Evolutionary conservation across 73 alveolate genomes (phyloP).

Genomic region (Effrenium voratum): DNA sequence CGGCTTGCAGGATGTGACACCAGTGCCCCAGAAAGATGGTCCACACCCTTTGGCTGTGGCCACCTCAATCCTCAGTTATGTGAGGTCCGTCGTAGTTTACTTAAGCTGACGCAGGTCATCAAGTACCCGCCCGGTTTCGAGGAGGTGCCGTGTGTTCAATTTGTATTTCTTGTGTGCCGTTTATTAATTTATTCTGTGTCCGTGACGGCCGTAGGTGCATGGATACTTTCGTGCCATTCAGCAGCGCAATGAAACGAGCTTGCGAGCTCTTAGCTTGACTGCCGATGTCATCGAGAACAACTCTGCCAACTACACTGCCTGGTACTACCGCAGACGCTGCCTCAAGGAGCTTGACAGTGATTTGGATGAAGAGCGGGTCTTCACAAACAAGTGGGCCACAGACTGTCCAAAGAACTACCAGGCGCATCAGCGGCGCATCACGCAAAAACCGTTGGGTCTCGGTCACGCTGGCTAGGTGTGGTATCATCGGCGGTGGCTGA

Average conservation of each 20-base stretch:
- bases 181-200: neutral
- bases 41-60: conserved; percentile 59
- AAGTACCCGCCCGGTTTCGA: conserved; percentile 68
- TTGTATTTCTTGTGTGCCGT: neutral
- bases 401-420: conserved; percentile 92
- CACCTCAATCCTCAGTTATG: neutral
- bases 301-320: conserved; percentile 88
- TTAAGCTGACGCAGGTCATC: conserved; percentile 4
- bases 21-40: conserved; percentile 82
- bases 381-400: conserved; percentile 85
- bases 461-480: conserved; percentile 4
- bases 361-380: conserved; percentile 58
- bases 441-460: neutral
- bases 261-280: conserved; percentile 51
- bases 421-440: neutral
- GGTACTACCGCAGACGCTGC: conserved; percentile 80
- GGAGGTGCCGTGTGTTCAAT: neutral
- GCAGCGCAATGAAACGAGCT: conserved; percentile 67
- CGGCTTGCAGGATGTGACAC: conserved; percentile 22
- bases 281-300: conserved; percentile 85
- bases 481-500: conserved; percentile 82
- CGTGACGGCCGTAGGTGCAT: conserved; percentile 24
- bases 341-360: conserved; percentile 71
- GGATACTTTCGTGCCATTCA: conserved; percentile 78
- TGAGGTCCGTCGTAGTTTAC: neutral